Conservation (phyloP, 2,329 filamentous ascomycete genomes). For the Huntiella savannae region DNA sequence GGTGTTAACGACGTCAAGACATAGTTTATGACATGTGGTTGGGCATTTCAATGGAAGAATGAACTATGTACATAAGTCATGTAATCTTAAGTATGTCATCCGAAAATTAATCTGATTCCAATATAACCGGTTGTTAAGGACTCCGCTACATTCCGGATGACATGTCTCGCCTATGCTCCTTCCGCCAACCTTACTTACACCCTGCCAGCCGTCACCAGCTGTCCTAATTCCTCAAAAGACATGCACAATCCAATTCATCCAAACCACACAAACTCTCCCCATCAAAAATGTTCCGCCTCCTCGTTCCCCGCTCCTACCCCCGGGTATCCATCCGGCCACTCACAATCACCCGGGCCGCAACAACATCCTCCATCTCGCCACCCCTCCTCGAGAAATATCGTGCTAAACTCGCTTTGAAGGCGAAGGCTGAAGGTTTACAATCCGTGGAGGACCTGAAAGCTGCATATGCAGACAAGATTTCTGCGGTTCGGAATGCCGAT, state of each 20-base stretch:
- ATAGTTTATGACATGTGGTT: not conserved
- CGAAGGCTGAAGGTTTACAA: slow-evolving; percentile 48
- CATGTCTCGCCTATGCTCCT: not conserved
- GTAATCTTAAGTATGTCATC: not conserved
- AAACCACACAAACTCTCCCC: not conserved
- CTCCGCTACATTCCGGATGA: not conserved
- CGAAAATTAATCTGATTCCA: not conserved
- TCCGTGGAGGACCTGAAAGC: slow-evolving; percentile 60
- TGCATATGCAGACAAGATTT: slow-evolving; percentile 71
- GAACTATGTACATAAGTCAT: not conserved
- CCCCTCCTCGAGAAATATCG: slow-evolving; percentile 71
- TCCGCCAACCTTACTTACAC: not conserved
- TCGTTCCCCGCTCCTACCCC: slow-evolving; percentile 7
- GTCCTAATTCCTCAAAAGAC: not conserved
- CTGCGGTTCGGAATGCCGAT: slow-evolving; percentile 48
- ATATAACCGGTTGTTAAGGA: too few relatives aligned
- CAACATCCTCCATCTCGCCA: slow-evolving; percentile 76
- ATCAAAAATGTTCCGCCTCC: slow-evolving; percentile 5
- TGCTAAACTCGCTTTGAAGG: slow-evolving; percentile 68
- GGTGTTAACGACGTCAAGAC: not conserved
- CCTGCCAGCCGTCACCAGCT: not conserved
- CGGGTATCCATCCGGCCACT: slow-evolving; percentile 6
- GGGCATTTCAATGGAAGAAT: not conserved
- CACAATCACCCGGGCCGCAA: slow-evolving; percentile 82
- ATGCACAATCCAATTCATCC: not conserved